Evolutionary conservation across 1,284 basidiomycete species (phyloP), one percentile per base, ranked within the genome.

Genomic region (Papiliotrema nemorosa): DNA sequence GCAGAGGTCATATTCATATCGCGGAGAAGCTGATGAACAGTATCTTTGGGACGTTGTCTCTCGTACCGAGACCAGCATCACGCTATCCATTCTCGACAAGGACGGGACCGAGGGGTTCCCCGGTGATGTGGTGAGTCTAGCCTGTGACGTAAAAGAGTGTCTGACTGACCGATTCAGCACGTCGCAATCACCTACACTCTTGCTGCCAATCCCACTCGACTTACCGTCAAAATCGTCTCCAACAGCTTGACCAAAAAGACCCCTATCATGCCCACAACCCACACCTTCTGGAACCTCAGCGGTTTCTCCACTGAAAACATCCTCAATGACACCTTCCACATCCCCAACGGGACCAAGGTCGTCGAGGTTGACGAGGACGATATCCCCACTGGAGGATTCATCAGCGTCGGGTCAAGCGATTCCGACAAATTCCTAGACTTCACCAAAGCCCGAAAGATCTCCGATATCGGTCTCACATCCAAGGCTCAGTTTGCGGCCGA

Each of bases 401-500:
- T 47, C 24, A 14, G 25, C 7, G n/a, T 47, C 6, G n/a, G 21
- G 34, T 27, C 29, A n/a, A 26, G 10, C 36, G n/a, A 37, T 13
- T 27, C 29, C 14, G 27, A 14, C 36, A 37, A 39, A 21, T 20
- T 18, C 24, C 45, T 47, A 20, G 36, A 47, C 36, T 47, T 47
- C 24, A 47, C 45, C 22, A 26, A 14, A 14, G 12, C 45, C 7
- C 50, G 27, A 21, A 57, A 60, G 47, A 53, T 60, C 33, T 44
- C 50, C 42, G 22, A 29, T 13, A 44, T 47, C 38, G 22, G 26
- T 13, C 44, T 46, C 26, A 40, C 48, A 0, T 25, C 33, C 20
- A 26, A 38, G 10, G 50, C 50, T 26, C 52, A 57, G 29, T 57
- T 57, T 39, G 49, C 42, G 6, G 43, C 42, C 27, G 10, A 46